Conservation (phyloP, 164 flowering plant species). For the Taxillus chinensis region DNA sequence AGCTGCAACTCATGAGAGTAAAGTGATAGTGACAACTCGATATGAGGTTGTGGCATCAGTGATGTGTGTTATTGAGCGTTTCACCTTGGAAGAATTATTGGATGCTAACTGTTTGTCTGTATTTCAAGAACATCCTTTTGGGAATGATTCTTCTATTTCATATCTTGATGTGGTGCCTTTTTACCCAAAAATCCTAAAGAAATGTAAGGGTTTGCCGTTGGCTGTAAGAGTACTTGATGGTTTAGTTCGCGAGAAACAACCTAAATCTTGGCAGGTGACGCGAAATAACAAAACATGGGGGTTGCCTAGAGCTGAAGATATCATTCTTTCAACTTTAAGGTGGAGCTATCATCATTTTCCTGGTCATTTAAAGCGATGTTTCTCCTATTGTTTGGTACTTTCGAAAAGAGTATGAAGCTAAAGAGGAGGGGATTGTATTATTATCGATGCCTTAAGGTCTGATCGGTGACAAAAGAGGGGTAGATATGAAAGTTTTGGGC, state of each 20-base stretch:
- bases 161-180: constrained; percentile 1
- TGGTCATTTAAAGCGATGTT: constrained; percentile 9
- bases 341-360: constrained; percentile 14
- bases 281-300: constrained; percentile 9
- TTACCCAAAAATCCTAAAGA: constrained; percentile 11
- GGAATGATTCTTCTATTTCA: neutral
- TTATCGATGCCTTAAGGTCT: constrained; percentile 15
- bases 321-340: constrained; percentile 7
- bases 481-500: constrained; percentile 11
- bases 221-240: constrained; percentile 12
- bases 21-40: constrained; percentile 15
- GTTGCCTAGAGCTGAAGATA: neutral
- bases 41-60: neutral
- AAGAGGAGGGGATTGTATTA: constrained; percentile 8
- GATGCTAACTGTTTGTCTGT: constrained; percentile 7
- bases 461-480: neutral
- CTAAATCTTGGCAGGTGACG: constrained; percentile 9
- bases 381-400: constrained; percentile 9
- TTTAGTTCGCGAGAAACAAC: constrained; percentile 2
- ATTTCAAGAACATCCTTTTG: constrained; percentile 8
- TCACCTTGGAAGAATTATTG: neutral
- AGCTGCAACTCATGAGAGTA: constrained; percentile 5
- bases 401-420: constrained; percentile 6
- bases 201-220: constrained; percentile 12
- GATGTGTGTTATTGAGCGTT: neutral